Evolutionary conservation across 306 rosid species (phyloP).

Genomic region (Quercus aquifolioides): DNA sequence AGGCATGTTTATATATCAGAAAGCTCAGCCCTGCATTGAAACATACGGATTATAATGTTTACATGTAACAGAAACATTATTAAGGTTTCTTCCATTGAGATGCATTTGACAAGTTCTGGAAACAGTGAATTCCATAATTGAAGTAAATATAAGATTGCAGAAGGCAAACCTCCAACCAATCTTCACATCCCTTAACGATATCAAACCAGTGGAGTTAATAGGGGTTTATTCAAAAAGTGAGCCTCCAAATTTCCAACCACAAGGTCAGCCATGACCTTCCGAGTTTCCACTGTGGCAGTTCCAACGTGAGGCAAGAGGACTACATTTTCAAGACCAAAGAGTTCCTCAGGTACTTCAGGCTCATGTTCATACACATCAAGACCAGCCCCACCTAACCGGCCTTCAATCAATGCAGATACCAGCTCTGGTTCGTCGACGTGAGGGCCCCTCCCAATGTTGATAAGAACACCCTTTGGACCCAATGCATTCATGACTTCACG

Average conservation of each 20-base stretch:
- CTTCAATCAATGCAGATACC: slow-evolving; percentile 70
- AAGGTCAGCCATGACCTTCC: slow-evolving; percentile 70
- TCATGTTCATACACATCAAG: slow-evolving; percentile 79
- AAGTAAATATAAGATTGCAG: neutral
- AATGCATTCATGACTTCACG: slow-evolving; percentile 67
- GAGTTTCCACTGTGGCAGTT: slow-evolving; percentile 65
- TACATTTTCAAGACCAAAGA: slow-evolving; percentile 70
- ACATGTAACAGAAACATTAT: neutral
- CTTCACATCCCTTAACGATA: neutral
- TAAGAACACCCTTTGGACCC: slow-evolving; percentile 72
- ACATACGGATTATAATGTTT: neutral
- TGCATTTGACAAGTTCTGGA: neutral
- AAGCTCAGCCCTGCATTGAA: slow-evolving; percentile 17
- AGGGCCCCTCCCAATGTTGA: slow-evolving; percentile 84
- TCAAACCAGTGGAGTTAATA: slow-evolving; percentile 60
- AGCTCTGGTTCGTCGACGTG: slow-evolving; percentile 76
- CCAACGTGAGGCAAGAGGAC: slow-evolving; percentile 78
- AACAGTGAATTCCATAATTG: neutral
- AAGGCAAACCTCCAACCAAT: neutral
- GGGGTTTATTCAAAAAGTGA: slow-evolving; percentile 68
- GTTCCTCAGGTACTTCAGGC: slow-evolving; percentile 70
- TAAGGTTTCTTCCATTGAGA: neutral
- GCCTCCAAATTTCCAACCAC: slow-evolving; percentile 73
- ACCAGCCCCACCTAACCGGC: slow-evolving; percentile 86
- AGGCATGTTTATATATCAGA: neutral